Base-by-base conservation (phyloP, 805 yeast species). In the Diddensiella transvaalensis region DNA sequence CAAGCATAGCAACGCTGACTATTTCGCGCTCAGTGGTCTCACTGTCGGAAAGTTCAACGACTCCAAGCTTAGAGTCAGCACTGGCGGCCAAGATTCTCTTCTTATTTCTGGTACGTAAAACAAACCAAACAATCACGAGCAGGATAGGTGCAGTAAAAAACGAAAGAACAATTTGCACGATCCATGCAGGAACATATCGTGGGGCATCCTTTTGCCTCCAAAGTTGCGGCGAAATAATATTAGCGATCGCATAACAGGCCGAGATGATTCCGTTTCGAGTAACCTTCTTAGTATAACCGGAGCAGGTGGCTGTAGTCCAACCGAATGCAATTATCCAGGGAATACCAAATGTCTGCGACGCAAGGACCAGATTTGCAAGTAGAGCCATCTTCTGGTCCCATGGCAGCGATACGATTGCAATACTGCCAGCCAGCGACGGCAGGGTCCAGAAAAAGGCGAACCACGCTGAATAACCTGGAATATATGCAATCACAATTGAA, bases 271-370 rank as follows among this genome's bases (percentile, higher is more conserved):
- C 72, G 58, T 70, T 74, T 2, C 68, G 72, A 1, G 75, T 68
- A 40, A 69, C 63, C 57, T 75, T 76, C 65, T 78, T 79, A 8
- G 83, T 77, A 55, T 72, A 73, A 10, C 83, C 83, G 4, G 76
- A 73, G 45, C 71, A 69, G 49, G 77, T 76, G 3, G 78, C 65
- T 13, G 79, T 66, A 26, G 76, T 60, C 44, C 70, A 55, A 66
- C 71, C 59, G 35, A 55, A 51, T 3, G 58, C 59, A 18, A 61
- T 45, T 15, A 55, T 43, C 35, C 52, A 53, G 24, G 60, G 55
- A 11, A 47, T 47, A 19, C 70, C 71, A 47, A 65, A 63, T 0
- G 75, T 64, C 18, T 62, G 60, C 4, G 67, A 56, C 3, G 78
- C 74, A 46, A 75, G 50, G 50, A 67, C 63, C 22, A 75, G 60